phyloP scores from a whole-genome alignment of 1,284 basidiomycete species.

The Sporisorium reilianum region DNA sequence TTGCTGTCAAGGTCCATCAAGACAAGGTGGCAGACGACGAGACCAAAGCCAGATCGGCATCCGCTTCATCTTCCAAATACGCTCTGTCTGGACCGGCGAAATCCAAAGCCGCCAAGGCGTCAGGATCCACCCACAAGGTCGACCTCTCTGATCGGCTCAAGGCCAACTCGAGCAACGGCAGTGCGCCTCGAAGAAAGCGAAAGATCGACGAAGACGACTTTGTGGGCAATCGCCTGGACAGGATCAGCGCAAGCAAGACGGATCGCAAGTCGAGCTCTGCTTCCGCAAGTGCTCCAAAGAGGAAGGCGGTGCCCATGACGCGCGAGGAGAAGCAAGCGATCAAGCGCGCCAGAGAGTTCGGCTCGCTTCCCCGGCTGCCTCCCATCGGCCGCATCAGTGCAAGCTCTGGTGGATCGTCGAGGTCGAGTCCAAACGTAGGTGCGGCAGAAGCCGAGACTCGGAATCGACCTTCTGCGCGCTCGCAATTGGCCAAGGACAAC shows the following conservation, averaged over 20 bases:
- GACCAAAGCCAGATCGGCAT: not conserved
- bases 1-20: conserved; percentile 15
- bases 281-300: conserved; percentile 18
- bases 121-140: conserved; percentile 39
- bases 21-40: conserved; percentile 17
- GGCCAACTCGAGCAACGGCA: conserved; percentile 10
- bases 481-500: conserved; percentile 21
- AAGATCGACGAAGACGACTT: conserved; percentile 49
- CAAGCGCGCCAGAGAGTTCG: conserved; percentile 45
- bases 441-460: conserved; percentile 15
- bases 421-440: conserved; percentile 19
- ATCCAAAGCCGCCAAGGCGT: conserved; percentile 7
- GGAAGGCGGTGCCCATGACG: conserved; percentile 41
- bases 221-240: conserved; percentile 48
- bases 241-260: conserved; percentile 7
- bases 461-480: conserved; percentile 11
- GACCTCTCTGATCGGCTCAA: conserved; percentile 34
- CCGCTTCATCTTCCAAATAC: conserved; percentile 2
- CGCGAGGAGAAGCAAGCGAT: conserved; percentile 55
- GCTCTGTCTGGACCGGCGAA: not conserved
- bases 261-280: conserved; percentile 12
- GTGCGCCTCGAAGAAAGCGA: conserved; percentile 18
- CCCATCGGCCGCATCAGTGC: conserved; percentile 17
- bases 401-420: conserved; percentile 12
- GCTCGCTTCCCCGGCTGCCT: conserved; percentile 24